Evolutionary conservation across 1,284 basidiomycete genomes (phyloP), one percentile per base, ranked within the genome.

Genomic region (Ceratobasidium papillatum): DNA sequence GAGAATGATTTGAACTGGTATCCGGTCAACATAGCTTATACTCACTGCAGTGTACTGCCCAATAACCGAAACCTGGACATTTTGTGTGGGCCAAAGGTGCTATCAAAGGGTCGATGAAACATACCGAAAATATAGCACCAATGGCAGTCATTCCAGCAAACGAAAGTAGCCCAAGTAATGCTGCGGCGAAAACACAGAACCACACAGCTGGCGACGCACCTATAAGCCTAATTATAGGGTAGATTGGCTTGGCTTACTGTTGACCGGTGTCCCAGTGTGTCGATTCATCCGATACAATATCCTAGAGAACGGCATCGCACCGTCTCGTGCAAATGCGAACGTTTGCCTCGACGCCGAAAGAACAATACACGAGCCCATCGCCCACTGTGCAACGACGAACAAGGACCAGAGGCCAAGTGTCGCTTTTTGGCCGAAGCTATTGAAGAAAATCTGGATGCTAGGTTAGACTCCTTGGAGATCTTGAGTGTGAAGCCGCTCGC

Each of bases 311-410:
- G 93, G 93, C 2, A 95, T 87, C 0, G 91, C 92, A 76, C 86
- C 85, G 76, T 90, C 89, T 27, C 89, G 83, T n/a, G 87, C 85
- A 78, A 91, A 91, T 0, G 90, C 90, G 77, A 90, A 91, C 0
- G 87, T 85, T 79, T 91, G 90, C 17, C 90, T 83, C 8, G 84
- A 86, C 8, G 84, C 82, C 0, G 84, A 83, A 25, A 85, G 52
- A 64, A 89, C 89, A 87, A 91, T 90, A 78, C 88, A 89, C 0
- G 88, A 88, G 22, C 90, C 91, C 90, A 92, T 92, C 86, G 91
- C 89, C 79, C 88, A 91, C 87, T 80, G 78, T 47, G 77, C 77
- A 25, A 81, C 78, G 74, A 81, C 82, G 79, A 83, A 80, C 68
- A 84, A 80, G 36, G 80, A 79, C 83, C 83, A 84, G 65, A 84